Conservation (phyloP, 2,329 filamentous ascomycete genomes). For the Chrysoporthe deuterocubensis region DNA sequence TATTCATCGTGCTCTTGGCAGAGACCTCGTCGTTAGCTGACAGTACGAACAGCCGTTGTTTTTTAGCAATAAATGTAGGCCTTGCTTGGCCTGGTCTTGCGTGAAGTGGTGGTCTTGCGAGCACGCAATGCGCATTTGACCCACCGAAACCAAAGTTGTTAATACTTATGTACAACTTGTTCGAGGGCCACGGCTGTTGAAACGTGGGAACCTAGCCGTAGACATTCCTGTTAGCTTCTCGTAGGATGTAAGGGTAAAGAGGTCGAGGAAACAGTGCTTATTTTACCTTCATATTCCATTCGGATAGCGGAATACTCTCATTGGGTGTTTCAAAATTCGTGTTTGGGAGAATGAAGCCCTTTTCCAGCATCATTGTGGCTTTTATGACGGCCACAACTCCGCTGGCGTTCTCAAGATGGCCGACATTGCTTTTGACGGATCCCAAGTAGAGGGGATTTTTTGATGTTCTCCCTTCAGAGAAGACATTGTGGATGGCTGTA, state of each 20-base stretch:
- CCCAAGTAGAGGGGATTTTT: constrained; percentile 30
- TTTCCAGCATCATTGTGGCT: constrained; percentile 37
- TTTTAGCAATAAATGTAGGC: not conserved
- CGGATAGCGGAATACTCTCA: constrained; percentile 29
- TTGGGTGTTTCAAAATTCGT: constrained; percentile 33
- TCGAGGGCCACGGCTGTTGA: constrained; percentile 23
- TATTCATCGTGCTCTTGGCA: not conserved
- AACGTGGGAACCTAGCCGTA: constrained; percentile 14
- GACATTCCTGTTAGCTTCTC: not conserved
- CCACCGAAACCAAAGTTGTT: constrained; percentile 40
- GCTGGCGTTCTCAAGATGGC: constrained; percentile 38
- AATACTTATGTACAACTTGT: constrained; percentile 27
- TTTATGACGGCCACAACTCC: constrained; percentile 39
- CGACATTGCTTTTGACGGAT: constrained; percentile 39
- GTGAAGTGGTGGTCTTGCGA: constrained; percentile 29
- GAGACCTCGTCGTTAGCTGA: constrained; percentile 15
- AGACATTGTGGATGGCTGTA: constrained; percentile 35
- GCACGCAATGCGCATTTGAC: constrained; percentile 36
- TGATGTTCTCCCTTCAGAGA: constrained; percentile 13
- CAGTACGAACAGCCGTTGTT: constrained; percentile 15
- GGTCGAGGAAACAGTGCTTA: not conserved
- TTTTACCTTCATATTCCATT: constrained; percentile 14
- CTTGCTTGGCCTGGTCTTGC: not conserved
- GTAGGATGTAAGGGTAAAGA: not conserved
- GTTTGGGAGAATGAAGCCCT: constrained; percentile 35